Evolutionary conservation across 164 flowering plant genomes (phyloP).

Genomic region (Paratinospora sagittata): DNA sequence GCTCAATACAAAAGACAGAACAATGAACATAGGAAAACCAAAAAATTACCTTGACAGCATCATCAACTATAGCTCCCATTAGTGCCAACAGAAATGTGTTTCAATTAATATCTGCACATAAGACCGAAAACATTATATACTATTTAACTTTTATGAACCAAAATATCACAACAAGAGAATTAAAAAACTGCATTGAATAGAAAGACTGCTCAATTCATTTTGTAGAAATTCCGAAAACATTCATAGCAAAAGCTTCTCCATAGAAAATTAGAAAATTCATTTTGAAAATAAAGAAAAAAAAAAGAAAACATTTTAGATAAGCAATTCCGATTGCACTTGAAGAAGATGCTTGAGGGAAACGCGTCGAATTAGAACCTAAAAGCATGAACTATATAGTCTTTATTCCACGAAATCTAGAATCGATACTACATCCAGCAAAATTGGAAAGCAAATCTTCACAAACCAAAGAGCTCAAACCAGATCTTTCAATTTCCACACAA

Average conservation of each 20-base stretch:
- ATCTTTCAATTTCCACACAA: neutral
- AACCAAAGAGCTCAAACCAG: neutral
- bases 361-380: neutral
- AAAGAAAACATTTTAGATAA: neutral
- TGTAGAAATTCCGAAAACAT: neutral
- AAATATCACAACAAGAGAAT: neutral
- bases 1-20: neutral
- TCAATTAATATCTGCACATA: constrained; percentile 15
- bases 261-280: neutral
- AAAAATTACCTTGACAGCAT: constrained; percentile 30
- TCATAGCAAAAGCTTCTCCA: neutral
- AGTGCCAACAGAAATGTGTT: constrained; percentile 10
- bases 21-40: neutral
- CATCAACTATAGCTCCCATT: constrained; percentile 51
- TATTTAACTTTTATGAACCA: neutral
- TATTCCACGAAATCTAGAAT: neutral
- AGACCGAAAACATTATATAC: neutral
- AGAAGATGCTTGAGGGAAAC: too few species aligned
- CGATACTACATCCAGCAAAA: neutral
- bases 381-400: neutral
- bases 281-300: too few species aligned
- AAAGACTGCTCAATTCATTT: neutral
- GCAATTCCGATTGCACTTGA: neutral
- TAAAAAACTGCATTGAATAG: neutral
- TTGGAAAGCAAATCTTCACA: neutral